These are phyloP conservation scores for Coemansia asiatica DNA, from an alignment of 192 early-diverging fungal species.

Conservation along the genomic window DNA sequence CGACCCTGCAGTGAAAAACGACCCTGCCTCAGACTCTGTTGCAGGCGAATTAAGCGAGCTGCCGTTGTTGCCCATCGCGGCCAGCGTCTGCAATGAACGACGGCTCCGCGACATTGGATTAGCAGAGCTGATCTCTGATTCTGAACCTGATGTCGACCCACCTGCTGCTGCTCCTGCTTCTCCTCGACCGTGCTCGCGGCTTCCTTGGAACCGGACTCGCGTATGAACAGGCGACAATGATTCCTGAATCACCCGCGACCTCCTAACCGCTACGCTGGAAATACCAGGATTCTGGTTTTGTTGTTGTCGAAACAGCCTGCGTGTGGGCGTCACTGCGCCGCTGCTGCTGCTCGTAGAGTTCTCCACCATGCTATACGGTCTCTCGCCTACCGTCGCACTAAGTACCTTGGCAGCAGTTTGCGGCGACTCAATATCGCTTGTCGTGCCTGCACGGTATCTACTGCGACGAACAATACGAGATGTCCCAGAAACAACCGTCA, in stretches of 20 bases:
- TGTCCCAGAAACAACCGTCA: neutral
- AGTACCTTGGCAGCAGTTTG: conserved; percentile 14
- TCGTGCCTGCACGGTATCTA: conserved; percentile 49
- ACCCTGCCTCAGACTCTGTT: conserved; percentile 15
- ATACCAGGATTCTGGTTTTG: neutral
- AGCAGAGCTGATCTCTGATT: conserved; percentile 22
- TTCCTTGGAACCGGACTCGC: neutral
- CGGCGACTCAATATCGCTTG: conserved; percentile 53
- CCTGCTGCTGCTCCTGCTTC: neutral
- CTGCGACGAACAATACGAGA: conserved; percentile 22
- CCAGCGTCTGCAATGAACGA: neutral
- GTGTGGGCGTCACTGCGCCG: conserved; percentile 1
- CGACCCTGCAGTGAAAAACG: conserved; percentile 34
- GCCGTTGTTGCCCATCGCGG: neutral
- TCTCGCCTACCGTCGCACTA: conserved; percentile 10
- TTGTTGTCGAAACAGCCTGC: conserved; percentile 7
- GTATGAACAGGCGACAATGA: neutral
- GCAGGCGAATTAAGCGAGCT: neutral
- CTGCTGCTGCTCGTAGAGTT: conserved; percentile 29
- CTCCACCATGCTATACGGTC: conserved; percentile 54
- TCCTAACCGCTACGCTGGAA: neutral
- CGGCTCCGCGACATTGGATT: neutral
- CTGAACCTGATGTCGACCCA: conserved; percentile 14
- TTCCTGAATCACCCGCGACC: neutral
- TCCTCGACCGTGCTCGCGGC: neutral